Evolutionary conservation across 805 yeast species (phyloP).

Genomic region (Candida broadrunensis): DNA sequence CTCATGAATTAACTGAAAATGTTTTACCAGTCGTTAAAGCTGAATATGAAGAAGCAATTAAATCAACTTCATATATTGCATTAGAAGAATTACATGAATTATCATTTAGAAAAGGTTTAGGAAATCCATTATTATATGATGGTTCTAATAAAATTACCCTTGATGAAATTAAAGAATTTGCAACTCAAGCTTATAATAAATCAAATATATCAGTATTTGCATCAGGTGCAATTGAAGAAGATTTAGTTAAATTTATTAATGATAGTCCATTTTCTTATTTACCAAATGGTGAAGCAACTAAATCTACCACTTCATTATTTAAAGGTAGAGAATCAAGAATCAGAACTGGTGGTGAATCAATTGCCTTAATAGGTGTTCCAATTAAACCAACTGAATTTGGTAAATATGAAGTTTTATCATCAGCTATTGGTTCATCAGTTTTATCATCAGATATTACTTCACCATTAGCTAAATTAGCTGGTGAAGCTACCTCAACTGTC

Average conservation of each 20-base stretch:
- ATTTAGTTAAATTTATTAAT: slow-evolving; percentile 62
- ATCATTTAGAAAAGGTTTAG: slow-evolving; percentile 85
- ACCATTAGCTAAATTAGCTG: slow-evolving; percentile 46
- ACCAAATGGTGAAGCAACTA: slow-evolving; percentile 51
- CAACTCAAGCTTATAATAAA: slow-evolving; percentile 64
- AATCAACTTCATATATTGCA: slow-evolving; percentile 57
- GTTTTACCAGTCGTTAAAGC: slow-evolving; percentile 75
- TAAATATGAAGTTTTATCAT: slow-evolving; percentile 66
- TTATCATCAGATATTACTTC: slow-evolving; percentile 54
- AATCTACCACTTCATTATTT: slow-evolving; percentile 40
- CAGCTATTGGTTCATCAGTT: slow-evolving; percentile 57
- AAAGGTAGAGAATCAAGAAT: slow-evolving; percentile 69
- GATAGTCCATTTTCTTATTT: slow-evolving; percentile 65
- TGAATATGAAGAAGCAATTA: slow-evolving; percentile 54
- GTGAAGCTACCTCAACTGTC: slow-evolving; percentile 49
- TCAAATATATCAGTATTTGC: slow-evolving; percentile 71
- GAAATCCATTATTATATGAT: slow-evolving; percentile 76
- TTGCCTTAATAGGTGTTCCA: slow-evolving; percentile 82
- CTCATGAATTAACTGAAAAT: slow-evolving; percentile 79
- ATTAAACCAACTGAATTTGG: slow-evolving; percentile 61
- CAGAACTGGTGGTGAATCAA: slow-evolving; percentile 61
- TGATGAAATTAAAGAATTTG: slow-evolving; percentile 66
- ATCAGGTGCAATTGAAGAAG: slow-evolving; percentile 69
- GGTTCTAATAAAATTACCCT: slow-evolving; percentile 52
- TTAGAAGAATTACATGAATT: slow-evolving; percentile 75